Evolutionary conservation across 768 basidiomycete genomes (phyloP).

Genomic region (Phallus indusiatus): DNA sequence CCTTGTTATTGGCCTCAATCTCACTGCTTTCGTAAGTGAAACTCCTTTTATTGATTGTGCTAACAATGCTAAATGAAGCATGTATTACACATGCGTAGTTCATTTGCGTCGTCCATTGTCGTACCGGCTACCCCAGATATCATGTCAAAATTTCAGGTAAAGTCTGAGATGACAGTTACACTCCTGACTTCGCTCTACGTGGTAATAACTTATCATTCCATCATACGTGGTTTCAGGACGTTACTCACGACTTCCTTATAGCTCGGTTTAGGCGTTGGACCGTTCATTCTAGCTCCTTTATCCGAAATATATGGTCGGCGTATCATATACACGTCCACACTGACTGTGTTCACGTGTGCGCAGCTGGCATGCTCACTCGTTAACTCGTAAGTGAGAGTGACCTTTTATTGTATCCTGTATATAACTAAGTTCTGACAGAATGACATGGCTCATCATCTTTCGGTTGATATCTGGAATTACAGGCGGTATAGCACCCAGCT

Average conservation of each 20-base stretch:
- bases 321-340: background rate
- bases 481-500: background rate
- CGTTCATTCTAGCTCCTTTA: background rate
- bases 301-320: background rate
- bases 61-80: no score
- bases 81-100: background rate
- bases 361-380: slow-evolving; percentile 2
- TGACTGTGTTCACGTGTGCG: background rate
- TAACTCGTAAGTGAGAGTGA: background rate
- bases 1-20: no score
- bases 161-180: background rate
- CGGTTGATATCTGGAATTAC: background rate
- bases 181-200: background rate
- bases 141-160: background rate
- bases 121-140: background rate
- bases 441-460: slow-evolving; percentile 2
- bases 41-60: no score
- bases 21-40: no score
- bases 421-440: background rate
- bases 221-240: background rate
- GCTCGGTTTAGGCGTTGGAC: background rate
- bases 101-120: slow-evolving; percentile 7
- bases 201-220: background rate
- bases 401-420: background rate
- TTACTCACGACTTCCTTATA: background rate